Base-by-base conservation (phyloP, 352 stramenopile species). In the Phytophthora colocasiae region DNA sequence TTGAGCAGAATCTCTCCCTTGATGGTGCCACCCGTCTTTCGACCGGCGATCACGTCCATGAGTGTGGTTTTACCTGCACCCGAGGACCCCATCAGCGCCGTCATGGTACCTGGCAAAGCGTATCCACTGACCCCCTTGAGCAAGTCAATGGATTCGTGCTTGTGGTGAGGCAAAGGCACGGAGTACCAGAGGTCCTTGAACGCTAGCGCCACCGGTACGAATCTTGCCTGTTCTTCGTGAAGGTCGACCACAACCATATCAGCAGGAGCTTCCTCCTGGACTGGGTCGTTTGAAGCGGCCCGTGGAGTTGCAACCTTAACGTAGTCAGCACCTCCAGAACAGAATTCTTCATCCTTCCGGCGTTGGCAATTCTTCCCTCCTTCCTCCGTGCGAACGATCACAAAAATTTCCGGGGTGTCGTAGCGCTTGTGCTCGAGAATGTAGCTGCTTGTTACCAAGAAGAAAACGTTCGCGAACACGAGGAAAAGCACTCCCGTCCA, bases 1-100 rank as follows among this genome's bases (percentile, higher is more conserved):
- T 82, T 86, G 12, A 67, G 64, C 12, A 81, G 38, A 14, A 93
- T 78, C 0, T 91, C 43, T 15, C 88, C 88, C 5, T 46, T 50
- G 41, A 90, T 77, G 27, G 58, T 57, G 26, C 93, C 93, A 41
- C 77, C 80, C 8, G 77, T 90, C 64, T 98, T 98, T 34, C 92
- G 77, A 6, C 94, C 71, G 3, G 93, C 89, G 44, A 98, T 91
- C 8, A 73, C 64, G 32, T 73, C 64, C 58, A 68, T 63, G 19
- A 73, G 52, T 12, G 64, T 73, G 1, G 64, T 97, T 61, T 98
- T 97, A 4, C 92, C 90, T 34, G 86, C 80, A 39, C 84, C 83
- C 4, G 66, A 74, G 1, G 75, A 77, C 3, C 81, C 81, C 73
- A 89, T 87, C 10, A 90, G 60, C 0, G 80, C 80, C 0, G 72